Base-by-base conservation (phyloP, 495 filamentous ascomycete genomes). In the Penicillium odoratum region DNA sequence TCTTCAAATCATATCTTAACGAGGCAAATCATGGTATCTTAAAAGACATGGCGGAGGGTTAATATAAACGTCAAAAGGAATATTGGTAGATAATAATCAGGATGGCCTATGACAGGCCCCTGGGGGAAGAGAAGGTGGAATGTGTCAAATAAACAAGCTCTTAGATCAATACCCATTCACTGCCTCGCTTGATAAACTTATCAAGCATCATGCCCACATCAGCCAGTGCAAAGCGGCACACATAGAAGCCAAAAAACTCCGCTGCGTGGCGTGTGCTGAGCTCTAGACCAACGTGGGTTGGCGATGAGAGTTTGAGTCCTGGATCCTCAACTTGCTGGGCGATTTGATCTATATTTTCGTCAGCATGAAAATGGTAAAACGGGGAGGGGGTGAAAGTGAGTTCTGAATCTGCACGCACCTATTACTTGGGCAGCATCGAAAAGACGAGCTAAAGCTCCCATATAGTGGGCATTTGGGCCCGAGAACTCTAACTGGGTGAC, bases 171-270 rank as follows among this genome's bases (percentile, higher is more conserved):
- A 95, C 94, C 93, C 93, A 98, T 75, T 98, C 93, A 62, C 85
- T 95, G 34, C 93, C 91, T 57, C 93, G 83, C 79, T 98, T 98
- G 69, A 98, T 86, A 67, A 93, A 98, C 72, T 98, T 98, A 72
- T 98, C 94, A 67, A 98, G 79, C 77, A 98, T 82, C 69, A 96
- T 66, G 42, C 85, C 81, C 58, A 98, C 76, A 72, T 98, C 94
- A 7, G 88, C 79, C 47, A 98, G 72, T 30, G 91, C 92, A 69
- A 98, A 98, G 15, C 95, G 90, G 71, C 93, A 97, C 16, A 98
- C 81, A 69, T 92, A 98, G 73, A 98, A 97, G 30, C 87, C 93
- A 70, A 98, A 98, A 75, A 98, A 98, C 67, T 98, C 94, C 31
- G 95, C 91, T 9, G 94, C 95, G 73, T 97, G 93, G 18, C 92